phyloP scores from a whole-genome alignment of 176 grass and related monocot genomes.

The Triticum turgidum region DNA sequence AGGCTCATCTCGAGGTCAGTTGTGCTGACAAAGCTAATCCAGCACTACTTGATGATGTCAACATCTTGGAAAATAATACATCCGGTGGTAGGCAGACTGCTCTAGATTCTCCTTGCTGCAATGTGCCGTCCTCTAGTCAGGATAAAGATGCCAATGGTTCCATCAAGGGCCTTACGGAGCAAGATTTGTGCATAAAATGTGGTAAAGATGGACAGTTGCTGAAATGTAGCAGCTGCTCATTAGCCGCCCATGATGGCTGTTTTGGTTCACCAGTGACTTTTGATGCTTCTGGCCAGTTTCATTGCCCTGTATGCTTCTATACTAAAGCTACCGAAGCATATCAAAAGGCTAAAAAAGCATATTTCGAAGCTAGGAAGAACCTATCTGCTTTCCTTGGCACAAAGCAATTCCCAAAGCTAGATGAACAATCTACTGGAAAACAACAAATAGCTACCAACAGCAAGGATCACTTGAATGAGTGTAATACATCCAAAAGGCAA shows the following conservation, averaged over 20 bases:
- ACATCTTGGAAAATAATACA: conserved; percentile 17
- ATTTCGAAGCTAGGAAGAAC: conserved; percentile 30
- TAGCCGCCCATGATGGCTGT: not conserved
- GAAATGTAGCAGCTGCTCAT: conserved; percentile 38
- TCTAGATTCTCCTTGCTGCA: conserved; percentile 9
- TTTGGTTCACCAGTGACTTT: not conserved
- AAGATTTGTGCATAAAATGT: conserved; percentile 56
- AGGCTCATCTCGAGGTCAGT: not conserved
- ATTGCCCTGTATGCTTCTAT: conserved; percentile 50
- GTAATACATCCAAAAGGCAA: conserved; percentile 18
- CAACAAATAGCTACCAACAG: not conserved
- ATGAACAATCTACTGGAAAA: conserved; percentile 9
- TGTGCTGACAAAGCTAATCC: conserved; percentile 12
- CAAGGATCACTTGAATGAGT: conserved; percentile 26
- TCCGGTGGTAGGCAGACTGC: conserved; percentile 8
- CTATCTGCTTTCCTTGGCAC: conserved; percentile 27
- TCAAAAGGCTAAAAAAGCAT: conserved; percentile 38
- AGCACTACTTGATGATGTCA: conserved; percentile 24
- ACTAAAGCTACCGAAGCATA: conserved; percentile 38
- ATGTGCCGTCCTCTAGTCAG: not conserved
- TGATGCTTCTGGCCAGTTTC: conserved; percentile 25
- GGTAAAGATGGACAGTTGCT: conserved; percentile 46
- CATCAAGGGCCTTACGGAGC: conserved; percentile 9
- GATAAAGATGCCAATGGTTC: conserved; percentile 21
- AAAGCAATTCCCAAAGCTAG: not conserved